These are phyloP conservation scores for Plantago coronopus DNA, from an alignment of 305 asterid genomes.

Conservation along the genomic window DNA sequence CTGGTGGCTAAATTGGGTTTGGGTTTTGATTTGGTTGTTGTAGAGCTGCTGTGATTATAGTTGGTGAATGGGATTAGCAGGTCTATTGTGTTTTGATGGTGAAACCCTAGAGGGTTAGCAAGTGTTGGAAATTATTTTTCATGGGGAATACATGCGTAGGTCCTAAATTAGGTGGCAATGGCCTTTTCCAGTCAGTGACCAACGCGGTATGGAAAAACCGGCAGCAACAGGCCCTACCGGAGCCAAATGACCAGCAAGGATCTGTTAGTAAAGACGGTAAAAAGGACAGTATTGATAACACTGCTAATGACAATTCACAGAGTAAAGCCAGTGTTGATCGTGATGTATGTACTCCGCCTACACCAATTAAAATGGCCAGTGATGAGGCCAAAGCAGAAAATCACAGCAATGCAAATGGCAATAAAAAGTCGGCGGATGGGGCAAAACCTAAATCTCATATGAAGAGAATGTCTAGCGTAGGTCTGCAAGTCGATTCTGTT, in stretches of 20 bases:
- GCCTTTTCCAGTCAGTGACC: constrained; percentile 13
- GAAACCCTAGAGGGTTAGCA: not conserved
- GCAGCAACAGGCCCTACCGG: constrained; percentile 9
- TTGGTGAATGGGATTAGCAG: constrained; percentile 3
- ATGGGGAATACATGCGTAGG: constrained; percentile 15
- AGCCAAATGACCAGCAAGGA: not conserved
- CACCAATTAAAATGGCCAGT: constrained; percentile 39
- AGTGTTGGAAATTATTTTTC: not conserved
- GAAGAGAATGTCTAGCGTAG: constrained; percentile 49
- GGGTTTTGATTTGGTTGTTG: not conserved
- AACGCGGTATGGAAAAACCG: constrained; percentile 13
- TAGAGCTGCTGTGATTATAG: not conserved
- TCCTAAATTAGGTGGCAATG: constrained; percentile 9
- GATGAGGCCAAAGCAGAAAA: constrained; percentile 17
- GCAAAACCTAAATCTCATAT: constrained; percentile 44
- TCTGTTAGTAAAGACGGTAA: not conserved
- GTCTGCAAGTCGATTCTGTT: constrained; percentile 61
- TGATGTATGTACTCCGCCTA: constrained; percentile 41
- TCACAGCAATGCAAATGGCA: constrained; percentile 8
- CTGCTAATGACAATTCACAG: not conserved
- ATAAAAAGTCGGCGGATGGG: constrained; percentile 29
- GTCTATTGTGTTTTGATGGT: not conserved
- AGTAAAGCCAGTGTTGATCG: constrained; percentile 4
- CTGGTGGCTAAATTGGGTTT: not conserved
- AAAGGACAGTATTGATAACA: not conserved